Base-by-base conservation (phyloP, 257 asterid genomes). In the Solanum verrucosum region DNA sequence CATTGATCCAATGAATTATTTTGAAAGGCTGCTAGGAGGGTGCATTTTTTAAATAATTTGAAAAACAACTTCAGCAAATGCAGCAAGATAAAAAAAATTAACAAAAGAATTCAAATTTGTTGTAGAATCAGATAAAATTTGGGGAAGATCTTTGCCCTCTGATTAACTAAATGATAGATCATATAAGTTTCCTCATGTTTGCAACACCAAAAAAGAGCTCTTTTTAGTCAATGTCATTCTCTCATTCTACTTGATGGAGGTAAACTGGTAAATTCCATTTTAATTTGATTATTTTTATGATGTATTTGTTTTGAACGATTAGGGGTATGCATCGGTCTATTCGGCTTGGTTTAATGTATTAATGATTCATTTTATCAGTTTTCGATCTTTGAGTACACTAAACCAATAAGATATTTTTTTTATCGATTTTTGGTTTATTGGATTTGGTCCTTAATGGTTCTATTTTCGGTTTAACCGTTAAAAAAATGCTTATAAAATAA, bases 31-130 rank as follows among this genome's bases (percentile, higher is more conserved):
- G 35, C 87, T 88, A 23, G 89, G 65, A 40, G 89, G 46, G 5
- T 83, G 87, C 74, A 83, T 92, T 83, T 87, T 94, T 20, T 92
- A 93, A 18, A 90, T 93, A 25, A 46, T 93, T 33, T 93, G 95
- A 93, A 95, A 25, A 87, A 92, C 91, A 5, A 79, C 96, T 2
- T 89, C 95, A 14, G 34, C 49, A 83, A 94, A 94, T 87, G 94
- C 93, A 6, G 88, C 89, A 29, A 86, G 91, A 88, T 88, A 90
- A 2, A 85, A 13, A 46, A 13, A 92, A 90, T 88, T 84, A 85
- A 89, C 89, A 2, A 5, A 20, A 18, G 87, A 33, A 3, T 86
- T 90, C 88, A 87, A 91, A 35, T 68, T 83, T 60, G 0, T 20
- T 9, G 14, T 10, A 23, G 70, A 60, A 60, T 60, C 6, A 60